These are phyloP conservation scores for Wickerhamomyces ciferrii DNA, from an alignment of 805 yeast genomes.

Conservation along the genomic window DNA sequence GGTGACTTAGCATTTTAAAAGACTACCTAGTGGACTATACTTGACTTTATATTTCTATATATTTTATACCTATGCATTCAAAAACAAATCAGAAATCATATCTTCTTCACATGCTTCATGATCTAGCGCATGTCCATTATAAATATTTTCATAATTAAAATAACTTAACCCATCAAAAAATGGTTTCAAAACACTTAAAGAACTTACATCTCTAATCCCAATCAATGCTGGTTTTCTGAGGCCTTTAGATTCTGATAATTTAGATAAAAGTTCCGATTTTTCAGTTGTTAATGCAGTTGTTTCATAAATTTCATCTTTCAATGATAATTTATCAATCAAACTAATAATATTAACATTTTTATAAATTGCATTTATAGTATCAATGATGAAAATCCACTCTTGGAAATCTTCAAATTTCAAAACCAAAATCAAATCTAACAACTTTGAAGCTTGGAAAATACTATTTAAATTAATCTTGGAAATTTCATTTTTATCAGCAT, in stretches of 20 bases:
- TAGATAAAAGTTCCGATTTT: conserved; percentile 10
- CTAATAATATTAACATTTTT: conserved; percentile 26
- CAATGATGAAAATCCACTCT: conserved; percentile 85
- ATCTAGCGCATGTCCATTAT: conserved; percentile 42
- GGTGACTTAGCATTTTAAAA: background rate
- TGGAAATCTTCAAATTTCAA: conserved; percentile 74
- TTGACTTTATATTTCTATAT: background rate
- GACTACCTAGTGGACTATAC: background rate
- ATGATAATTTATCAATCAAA: conserved; percentile 19
- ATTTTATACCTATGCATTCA: background rate
- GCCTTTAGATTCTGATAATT: conserved; percentile 13
- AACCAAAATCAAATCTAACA: conserved; percentile 69
- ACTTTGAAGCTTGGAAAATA: conserved; percentile 61
- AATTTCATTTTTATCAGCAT: conserved; percentile 21
- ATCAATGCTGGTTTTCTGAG: conserved; percentile 29
- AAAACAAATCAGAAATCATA: conserved; percentile 51
- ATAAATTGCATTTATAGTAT: conserved; percentile 54
- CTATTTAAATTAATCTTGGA: conserved; percentile 33
- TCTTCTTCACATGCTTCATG: conserved; percentile 47
- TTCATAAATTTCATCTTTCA: conserved; percentile 9
- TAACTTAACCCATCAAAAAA: conserved; percentile 66
- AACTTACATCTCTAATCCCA: conserved; percentile 34
- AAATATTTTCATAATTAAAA: conserved; percentile 60
- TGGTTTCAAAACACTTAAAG: conserved; percentile 44
- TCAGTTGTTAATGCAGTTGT: conserved; percentile 20